phyloP scores from a whole-genome alignment of 768 basidiomycete genomes.

The Psilocybe tampanensis region DNA sequence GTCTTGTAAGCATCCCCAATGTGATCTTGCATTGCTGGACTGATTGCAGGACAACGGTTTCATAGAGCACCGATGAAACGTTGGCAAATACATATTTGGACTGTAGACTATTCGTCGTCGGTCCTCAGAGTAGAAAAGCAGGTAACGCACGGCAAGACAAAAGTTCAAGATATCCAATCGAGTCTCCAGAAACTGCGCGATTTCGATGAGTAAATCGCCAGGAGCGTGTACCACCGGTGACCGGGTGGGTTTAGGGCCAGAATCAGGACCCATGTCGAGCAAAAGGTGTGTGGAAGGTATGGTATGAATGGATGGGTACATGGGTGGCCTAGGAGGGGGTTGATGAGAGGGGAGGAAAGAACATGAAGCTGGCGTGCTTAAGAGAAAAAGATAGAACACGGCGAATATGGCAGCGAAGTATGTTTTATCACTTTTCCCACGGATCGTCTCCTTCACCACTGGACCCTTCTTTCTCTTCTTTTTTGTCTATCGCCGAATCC shows the following conservation, averaged over 20 bases:
- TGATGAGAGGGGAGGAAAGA: not conserved
- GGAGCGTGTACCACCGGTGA: slow-evolving; percentile 36
- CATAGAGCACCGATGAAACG: slow-evolving; percentile 62
- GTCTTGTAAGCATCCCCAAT: slow-evolving; percentile 60
- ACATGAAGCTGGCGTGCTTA: not conserved
- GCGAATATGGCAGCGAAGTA: not conserved
- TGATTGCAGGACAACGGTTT: slow-evolving; percentile 54
- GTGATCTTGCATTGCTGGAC: slow-evolving; percentile 64
- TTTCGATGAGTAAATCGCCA: slow-evolving; percentile 67
- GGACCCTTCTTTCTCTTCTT: not conserved
- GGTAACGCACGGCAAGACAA: slow-evolving; percentile 56
- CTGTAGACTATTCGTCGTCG: slow-evolving; percentile 37
- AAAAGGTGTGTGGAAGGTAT: not conserved
- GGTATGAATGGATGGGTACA: not conserved
- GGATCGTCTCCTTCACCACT: not conserved
- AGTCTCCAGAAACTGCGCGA: slow-evolving; percentile 54
- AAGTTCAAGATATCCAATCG: slow-evolving; percentile 60
- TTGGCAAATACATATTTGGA: slow-evolving; percentile 53
- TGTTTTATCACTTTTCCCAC: not conserved
- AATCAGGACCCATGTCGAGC: not conserved
- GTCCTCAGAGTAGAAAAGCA: not conserved
- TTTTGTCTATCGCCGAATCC: not conserved
- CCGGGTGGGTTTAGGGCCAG: not conserved
- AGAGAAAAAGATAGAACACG: not conserved
- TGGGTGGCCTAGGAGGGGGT: not conserved